phyloP scores from a whole-genome alignment of 768 basidiomycete genomes.

The Trametes cingulata region DNA sequence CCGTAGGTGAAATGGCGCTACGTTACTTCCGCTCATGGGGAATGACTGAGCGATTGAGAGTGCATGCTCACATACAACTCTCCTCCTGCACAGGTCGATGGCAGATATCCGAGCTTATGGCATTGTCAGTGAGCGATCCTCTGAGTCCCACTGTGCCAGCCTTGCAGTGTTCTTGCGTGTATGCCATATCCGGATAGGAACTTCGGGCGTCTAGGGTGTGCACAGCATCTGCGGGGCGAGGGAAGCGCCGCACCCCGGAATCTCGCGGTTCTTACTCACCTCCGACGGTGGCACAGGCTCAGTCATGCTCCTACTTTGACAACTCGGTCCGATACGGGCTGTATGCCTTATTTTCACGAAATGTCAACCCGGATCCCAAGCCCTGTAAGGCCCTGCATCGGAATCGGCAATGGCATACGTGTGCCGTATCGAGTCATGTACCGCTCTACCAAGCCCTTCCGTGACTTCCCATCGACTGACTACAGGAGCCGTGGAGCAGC shows the following conservation, averaged over 20 bases:
- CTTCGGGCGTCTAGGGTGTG: not conserved
- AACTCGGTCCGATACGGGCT: not conserved
- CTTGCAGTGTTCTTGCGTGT: not conserved
- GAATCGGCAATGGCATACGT: not conserved
- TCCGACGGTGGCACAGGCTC: conserved; percentile 10
- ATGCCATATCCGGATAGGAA: not conserved
- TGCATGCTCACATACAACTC: no score
- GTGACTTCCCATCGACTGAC: not conserved
- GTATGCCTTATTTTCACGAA: not conserved
- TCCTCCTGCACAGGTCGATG: no score
- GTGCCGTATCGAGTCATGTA: conserved; percentile 10
- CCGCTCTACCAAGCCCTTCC: not conserved
- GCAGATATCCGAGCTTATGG: no score
- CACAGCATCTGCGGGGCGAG: conserved; percentile 12
- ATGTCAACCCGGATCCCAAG: not conserved
- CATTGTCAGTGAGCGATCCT: no score
- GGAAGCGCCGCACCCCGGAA: not conserved
- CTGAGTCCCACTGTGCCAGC: no score
- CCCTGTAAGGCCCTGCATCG: not conserved
- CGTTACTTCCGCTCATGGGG: no score
- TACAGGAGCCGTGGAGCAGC: conserved; percentile 4
- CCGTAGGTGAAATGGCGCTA: no score
- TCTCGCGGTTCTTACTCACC: conserved; percentile 21
- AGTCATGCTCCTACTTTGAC: conserved; percentile 3
- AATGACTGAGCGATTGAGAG: no score